Conservation (phyloP, 2,329 filamentous ascomycete species). For the Talaromyces islandicus region DNA sequence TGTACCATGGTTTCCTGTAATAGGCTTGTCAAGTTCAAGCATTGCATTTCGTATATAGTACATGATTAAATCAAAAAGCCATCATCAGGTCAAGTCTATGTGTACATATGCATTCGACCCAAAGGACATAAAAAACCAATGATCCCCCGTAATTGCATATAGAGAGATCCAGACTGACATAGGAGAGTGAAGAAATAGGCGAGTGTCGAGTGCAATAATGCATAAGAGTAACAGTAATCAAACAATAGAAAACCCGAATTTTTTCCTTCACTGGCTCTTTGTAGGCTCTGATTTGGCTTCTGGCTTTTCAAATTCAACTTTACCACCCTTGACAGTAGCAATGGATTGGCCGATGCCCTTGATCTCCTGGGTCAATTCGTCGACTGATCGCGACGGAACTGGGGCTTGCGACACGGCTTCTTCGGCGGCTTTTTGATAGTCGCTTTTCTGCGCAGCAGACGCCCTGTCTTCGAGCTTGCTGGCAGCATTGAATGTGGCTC, state of each 20-base stretch:
- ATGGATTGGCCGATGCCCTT: conserved; percentile 34
- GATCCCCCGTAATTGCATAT: neutral
- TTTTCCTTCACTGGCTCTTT: neutral
- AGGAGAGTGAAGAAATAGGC: neutral
- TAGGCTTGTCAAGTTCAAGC: neutral
- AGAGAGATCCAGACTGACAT: neutral
- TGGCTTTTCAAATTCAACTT: conserved; percentile 55
- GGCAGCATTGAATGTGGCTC: conserved; percentile 58
- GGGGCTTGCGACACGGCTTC: conserved; percentile 20
- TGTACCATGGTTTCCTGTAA: neutral
- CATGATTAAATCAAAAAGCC: neutral
- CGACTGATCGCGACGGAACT: conserved; percentile 21
- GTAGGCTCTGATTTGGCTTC: conserved; percentile 1
- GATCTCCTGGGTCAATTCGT: conserved; percentile 19
- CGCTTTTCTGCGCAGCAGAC: conserved; percentile 8
- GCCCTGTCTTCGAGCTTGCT: conserved; percentile 20
- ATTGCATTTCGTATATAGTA: conserved; percentile 1
- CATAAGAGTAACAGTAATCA: neutral
- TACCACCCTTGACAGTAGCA: conserved; percentile 56
- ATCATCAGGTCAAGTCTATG: neutral
- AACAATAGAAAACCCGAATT: neutral
- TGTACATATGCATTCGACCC: neutral
- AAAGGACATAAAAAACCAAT: neutral
- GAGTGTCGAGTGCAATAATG: neutral
- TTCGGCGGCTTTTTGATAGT: conserved; percentile 16